Evolutionary conservation across 2,329 filamentous ascomycete genomes (phyloP), one percentile per base, ranked within the genome.

Genomic region (Epichloe aotearoae): DNA sequence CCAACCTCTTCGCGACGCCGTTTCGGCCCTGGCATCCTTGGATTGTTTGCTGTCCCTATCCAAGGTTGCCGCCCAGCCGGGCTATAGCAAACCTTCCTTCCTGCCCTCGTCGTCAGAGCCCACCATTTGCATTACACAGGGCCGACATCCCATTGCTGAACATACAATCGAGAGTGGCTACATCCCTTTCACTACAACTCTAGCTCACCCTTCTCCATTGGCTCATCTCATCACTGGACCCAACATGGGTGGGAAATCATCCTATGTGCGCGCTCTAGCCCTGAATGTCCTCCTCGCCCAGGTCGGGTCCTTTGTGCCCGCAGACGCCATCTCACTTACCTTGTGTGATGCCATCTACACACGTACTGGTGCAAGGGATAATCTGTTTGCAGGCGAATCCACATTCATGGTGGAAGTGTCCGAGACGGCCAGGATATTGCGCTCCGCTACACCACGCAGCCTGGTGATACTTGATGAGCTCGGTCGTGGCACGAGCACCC

Each of bases 171-270:
- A 91, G 4, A 81, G 86, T 57, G 76, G 81, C 48, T 98, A 97
- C 67, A 95, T 98, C 52, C 91, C 93, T 45, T 98, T 98, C 67
- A 80, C 85, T 60, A 85, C 88, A 11, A 70, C 78, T 2, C 78
- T 97, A 45, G 76, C 80, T n/a, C 77, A 81, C 3, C 76, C 80
- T 1, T 64, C 73, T 1, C 78, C 81, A 0, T 77, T 86, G 5
- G 88, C 88, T 2, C 79, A 96, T 58, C 83, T 97, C 51, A 84
- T 98, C 60, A 98, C 93, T 0, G 93, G 93, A 0, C 93, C 93
- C 33, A 98, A 98, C 70, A 98, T 98, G 93, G 93, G 93, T 60
- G 93, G 93, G 51, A 98, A 98, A 64, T 95, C 88, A n/a, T 93
- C 86, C 52, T 98, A 95, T 66, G 91, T 98, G 20, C 88, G 93